Conservation (phyloP, 2,329 filamentous ascomycete genomes). For the Colletotrichum cordylinicola region DNA sequence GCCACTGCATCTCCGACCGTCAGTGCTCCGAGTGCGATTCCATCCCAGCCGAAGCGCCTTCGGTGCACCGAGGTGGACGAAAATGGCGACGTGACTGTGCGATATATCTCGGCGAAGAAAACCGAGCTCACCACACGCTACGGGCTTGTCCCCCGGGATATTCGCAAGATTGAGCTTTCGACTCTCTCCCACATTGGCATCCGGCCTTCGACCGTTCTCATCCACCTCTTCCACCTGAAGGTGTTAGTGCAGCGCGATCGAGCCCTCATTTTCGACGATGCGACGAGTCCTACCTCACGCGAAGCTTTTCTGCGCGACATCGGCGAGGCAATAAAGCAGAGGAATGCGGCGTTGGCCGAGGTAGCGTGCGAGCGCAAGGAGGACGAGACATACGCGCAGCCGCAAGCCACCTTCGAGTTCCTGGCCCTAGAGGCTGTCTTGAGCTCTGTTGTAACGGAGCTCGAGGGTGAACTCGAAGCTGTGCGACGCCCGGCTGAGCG, state of each 20-base stretch:
- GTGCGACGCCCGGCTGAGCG: conserved; percentile 90
- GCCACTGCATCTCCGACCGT: background rate
- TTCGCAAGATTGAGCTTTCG: conserved; percentile 96
- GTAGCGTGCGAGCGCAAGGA: conserved; percentile 76
- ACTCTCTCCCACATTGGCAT: conserved; percentile 94
- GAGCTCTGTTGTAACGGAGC: conserved; percentile 86
- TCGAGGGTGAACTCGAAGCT: conserved; percentile 93
- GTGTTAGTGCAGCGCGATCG: conserved; percentile 94
- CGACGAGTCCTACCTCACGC: conserved; percentile 90
- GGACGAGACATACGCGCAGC: conserved; percentile 55
- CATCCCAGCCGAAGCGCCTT: conserved; percentile 49
- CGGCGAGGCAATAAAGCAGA: conserved; percentile 64
- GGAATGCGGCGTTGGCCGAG: background rate
- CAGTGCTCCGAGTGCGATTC: background rate
- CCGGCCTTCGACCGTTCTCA: conserved; percentile 87
- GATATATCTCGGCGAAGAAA: conserved; percentile 96
- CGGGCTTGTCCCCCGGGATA: conserved; percentile 87
- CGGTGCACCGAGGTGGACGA: conserved; percentile 95
- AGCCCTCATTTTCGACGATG: conserved; percentile 93
- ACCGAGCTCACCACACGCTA: conserved; percentile 94
- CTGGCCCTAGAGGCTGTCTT: conserved; percentile 93
- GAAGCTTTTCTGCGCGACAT: conserved; percentile 98
- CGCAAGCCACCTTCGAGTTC: conserved; percentile 87
- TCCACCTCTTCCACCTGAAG: conserved; percentile 92
- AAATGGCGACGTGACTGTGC: conserved; percentile 88